Percentiles rank a stretch among this genome's conserved stretches.
phyloP scores from a whole-genome alignment of 2,329 filamentous ascomycete species.

The Polytolypa hystricis region DNA sequence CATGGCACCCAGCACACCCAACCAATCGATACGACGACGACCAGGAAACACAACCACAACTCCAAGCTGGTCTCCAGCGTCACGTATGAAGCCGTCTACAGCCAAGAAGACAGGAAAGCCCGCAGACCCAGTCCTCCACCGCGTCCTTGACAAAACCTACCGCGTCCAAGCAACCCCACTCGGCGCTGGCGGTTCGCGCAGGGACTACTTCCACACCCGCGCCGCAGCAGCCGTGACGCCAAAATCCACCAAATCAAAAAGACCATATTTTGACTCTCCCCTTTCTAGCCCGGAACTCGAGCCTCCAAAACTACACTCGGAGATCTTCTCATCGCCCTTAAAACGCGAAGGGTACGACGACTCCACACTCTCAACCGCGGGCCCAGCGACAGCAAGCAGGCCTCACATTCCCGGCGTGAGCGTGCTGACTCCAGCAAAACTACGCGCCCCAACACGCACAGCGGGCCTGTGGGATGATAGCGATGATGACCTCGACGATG shows the following conservation, averaged over 20 bases:
- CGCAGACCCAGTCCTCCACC: conserved; percentile 70
- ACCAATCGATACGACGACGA: conserved; percentile 16
- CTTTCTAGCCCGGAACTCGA: conserved; percentile 67
- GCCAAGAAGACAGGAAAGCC: conserved; percentile 28
- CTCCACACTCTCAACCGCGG: conserved; percentile 34
- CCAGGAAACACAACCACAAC: conserved; percentile 48
- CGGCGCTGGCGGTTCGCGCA: conserved; percentile 33
- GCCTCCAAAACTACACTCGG: conserved; percentile 70
- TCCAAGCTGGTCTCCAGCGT: conserved; percentile 44
- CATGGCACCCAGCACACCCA: conserved; percentile 26
- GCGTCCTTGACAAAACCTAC: conserved; percentile 91
- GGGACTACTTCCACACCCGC: conserved; percentile 9
- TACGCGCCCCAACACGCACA: conserved; percentile 20
- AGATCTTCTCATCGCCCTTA: conserved; percentile 71
- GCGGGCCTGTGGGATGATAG: conserved; percentile 58
- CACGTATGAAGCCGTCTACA: conserved; percentile 32
- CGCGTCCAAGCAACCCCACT: conserved; percentile 86
- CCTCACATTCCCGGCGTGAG: conserved; percentile 60
- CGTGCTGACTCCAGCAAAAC: conserved; percentile 61
- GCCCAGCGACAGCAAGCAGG: conserved; percentile 23
- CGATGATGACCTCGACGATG: conserved; percentile 47
- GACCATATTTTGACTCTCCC: conserved; percentile 37
- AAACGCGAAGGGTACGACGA: conserved; percentile 21
- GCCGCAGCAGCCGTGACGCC: conserved; percentile 13
- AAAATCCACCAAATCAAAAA: conserved; percentile 16